Conservation (phyloP, 495 filamentous ascomycete genomes). For the Penicillium psychrofluorescens region DNA sequence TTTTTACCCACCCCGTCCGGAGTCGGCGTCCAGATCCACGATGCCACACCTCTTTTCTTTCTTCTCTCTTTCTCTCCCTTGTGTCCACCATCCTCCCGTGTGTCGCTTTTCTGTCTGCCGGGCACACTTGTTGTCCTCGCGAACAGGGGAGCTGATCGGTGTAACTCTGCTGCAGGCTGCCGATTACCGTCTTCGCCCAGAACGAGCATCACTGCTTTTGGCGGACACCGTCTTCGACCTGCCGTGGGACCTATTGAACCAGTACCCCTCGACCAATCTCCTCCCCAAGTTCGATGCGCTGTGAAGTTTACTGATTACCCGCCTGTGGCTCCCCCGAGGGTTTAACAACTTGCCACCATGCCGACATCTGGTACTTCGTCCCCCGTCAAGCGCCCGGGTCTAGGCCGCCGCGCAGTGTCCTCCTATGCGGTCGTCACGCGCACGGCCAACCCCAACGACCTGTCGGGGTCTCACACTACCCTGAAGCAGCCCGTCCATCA, state of each 20-base stretch:
- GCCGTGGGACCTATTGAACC: conserved; percentile 16
- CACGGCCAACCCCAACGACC: conserved; percentile 26
- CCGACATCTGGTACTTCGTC: conserved; percentile 34
- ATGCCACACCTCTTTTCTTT: background rate
- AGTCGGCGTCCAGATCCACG: conserved; percentile 3
- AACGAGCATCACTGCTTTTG: conserved; percentile 12
- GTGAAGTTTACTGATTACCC: conserved; percentile 17
- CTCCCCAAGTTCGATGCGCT: conserved; percentile 12
- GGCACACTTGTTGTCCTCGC: too few relatives aligned
- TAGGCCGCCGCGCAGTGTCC: conserved; percentile 41
- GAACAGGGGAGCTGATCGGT: background rate
- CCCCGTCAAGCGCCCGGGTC: conserved; percentile 40
- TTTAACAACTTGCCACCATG: conserved; percentile 22
- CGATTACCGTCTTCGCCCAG: conserved; percentile 6
- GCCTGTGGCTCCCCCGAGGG: conserved; percentile 10
- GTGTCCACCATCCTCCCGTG: background rate
- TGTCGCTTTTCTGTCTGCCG: too few relatives aligned
- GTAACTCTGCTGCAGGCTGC: conserved; percentile 8
- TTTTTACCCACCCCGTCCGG: too few relatives aligned
- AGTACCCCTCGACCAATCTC: conserved; percentile 19
- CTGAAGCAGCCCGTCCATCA: conserved; percentile 24
- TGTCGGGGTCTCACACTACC: conserved; percentile 25
- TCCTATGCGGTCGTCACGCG: conserved; percentile 41
- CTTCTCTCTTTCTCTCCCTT: background rate
- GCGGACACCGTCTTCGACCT: conserved; percentile 18